Base-by-base conservation (phyloP, 2,329 filamentous ascomycete species). In the Hypoxylon sp. region DNA sequence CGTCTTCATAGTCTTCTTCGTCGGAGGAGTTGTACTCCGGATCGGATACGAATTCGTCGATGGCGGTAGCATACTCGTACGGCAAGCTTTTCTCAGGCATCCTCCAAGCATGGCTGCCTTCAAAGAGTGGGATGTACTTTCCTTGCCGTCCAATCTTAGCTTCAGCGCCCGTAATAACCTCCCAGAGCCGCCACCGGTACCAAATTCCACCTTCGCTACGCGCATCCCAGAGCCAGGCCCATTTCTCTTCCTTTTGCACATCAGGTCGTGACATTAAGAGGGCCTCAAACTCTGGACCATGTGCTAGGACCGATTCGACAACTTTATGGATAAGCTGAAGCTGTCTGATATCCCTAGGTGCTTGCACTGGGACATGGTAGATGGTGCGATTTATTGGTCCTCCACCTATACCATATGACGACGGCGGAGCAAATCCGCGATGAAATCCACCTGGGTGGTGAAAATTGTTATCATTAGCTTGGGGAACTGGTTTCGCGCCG, bases 201-300 rank as follows among this genome's bases (percentile, higher is more conserved):
- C 94, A 99, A 14, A 96, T 87, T 14, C 91, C 95, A 25, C 89
- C 94, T 67, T 85, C 83, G 74, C 90, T 94, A 70, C 90, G 87
- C 19, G 94, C 87, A 77, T 98, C 91, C 90, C 93, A 99, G 4
- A 99, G 83, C 92, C 94, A 99, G 0, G 94, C 91, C 89, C 95
- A 98, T 70, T 91, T 94, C 77, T 97, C 92, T 64, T 97, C 92
- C 41, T 85, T 86, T 76, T 97, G 93, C 0, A 98, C 91, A 58
- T 94, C 89, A 0, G 91, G 88, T 16, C 92, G 85, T 52, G 90
- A 91, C 96, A 98, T 98, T 5, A 99, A 85, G 1, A 97, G 83
- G 4, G 94, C 94, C 78, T 99, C 96, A 65, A 97, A 96, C 74
- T 96, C 93, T 0, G 92, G 88, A 0, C 94, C 94, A 71, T 96